These are phyloP conservation scores for Cynanchum wilfordii DNA, from an alignment of 257 asterid species.

Conservation along the genomic window DNA sequence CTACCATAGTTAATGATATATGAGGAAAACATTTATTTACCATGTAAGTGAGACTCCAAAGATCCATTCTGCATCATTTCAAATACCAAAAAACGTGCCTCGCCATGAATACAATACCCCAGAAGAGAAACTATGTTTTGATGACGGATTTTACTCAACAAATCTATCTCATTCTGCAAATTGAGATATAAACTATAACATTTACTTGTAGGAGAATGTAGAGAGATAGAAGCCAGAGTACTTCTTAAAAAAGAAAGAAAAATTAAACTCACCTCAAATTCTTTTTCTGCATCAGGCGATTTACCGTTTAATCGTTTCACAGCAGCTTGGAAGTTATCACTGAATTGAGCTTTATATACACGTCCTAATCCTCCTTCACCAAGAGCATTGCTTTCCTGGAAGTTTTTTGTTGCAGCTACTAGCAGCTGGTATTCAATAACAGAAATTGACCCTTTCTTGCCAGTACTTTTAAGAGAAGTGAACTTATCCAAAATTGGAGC, in stretches of 20 bases:
- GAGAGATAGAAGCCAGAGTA: slow-evolving; percentile 1
- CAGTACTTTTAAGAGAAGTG: slow-evolving; percentile 39
- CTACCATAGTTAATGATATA: slow-evolving; percentile 9
- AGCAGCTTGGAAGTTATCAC: slow-evolving; percentile 50
- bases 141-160: slow-evolving; percentile 69
- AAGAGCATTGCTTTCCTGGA: slow-evolving; percentile 50
- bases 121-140: slow-evolving; percentile 77
- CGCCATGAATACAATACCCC: slow-evolving; percentile 69
- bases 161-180: slow-evolving; percentile 79
- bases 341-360: slow-evolving; percentile 72
- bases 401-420: slow-evolving; percentile 71
- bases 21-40: slow-evolving; percentile 28
- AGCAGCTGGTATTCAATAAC: slow-evolving; percentile 58
- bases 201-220: slow-evolving; percentile 8
- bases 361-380: slow-evolving; percentile 82
- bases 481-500: slow-evolving; percentile 57
- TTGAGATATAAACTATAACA: slow-evolving; percentile 14
- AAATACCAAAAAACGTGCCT: slow-evolving; percentile 65
- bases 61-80: slow-evolving; percentile 92
- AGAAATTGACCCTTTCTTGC: slow-evolving; percentile 58
- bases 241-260: background rate
- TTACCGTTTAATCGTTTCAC: slow-evolving; percentile 60
- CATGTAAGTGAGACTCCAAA: slow-evolving; percentile 73
- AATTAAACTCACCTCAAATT: slow-evolving; percentile 54
- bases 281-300: slow-evolving; percentile 57